Base-by-base conservation (phyloP, 805 yeast species). In the Allodekkera sacchari region DNA sequence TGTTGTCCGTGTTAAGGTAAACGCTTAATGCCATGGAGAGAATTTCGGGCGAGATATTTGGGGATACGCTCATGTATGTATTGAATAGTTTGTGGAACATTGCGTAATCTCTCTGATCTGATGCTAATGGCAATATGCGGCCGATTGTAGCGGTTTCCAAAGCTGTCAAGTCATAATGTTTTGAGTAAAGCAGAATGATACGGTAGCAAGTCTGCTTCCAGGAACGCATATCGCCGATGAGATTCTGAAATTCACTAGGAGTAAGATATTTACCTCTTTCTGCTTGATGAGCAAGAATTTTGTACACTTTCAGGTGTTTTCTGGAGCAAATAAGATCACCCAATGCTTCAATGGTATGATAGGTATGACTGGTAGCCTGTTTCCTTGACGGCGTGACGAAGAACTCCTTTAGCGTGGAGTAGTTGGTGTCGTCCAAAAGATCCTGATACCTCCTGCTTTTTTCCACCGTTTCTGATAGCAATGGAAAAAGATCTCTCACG, bases 1-100 rank as follows among this genome's bases (percentile, higher is more conserved):
- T 39, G 28, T 49, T 47, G 22, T 45, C 54, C 6, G 49, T 38
- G 24, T 44, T 38, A 5, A 52, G 22, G 36, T 48, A 50, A 9
- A 47, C 44, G 23, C 41, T 40, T 25, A 53, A 35, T 5, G 59
- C 54, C 15, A 31, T 25, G 10, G 27, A 32, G 17, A 53, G 33
- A 15, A 43, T 27, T n/a, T 35, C 36, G 4, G 49, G 47, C 5
- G 33, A 28, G 20, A 36, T 38, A 7, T 17, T 32, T 28, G 35
- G 36, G 13, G 29, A 39, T 6, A 32, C 22, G 20, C 31, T 38
- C 22, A 38, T 25, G 22, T 41, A 51, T 1, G 34, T 28, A 12
- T 41, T 33, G 26, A 49, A 53, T 3, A 50, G 16, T 22, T 35
- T 30, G 28, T 45, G 45, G 30, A 53, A 51, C 17, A 50, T 34